phyloP scores from a whole-genome alignment of 1,284 basidiomycete species.

The Jaminaea rosea region DNA sequence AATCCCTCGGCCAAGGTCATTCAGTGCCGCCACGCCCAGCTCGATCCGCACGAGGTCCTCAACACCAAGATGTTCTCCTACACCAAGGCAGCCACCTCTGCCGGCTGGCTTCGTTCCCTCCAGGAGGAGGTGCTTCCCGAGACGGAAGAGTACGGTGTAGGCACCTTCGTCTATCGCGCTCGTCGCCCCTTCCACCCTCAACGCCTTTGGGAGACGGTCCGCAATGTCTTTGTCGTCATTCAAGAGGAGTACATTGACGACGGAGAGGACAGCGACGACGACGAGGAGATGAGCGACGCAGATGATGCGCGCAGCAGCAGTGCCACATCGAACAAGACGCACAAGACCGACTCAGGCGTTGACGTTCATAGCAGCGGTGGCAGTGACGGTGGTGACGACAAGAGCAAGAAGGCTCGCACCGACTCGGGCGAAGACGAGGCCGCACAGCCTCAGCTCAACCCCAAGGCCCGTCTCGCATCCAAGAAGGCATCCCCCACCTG shows the following conservation, averaged over 20 bases:
- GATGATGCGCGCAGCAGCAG: too few species aligned
- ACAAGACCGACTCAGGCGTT: not conserved
- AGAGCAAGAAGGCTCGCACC: slow-evolving; percentile 6
- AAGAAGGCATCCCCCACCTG: slow-evolving; percentile 48
- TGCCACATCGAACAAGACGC: too few species aligned
- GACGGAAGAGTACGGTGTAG: slow-evolving; percentile 47
- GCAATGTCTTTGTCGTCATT: slow-evolving; percentile 49
- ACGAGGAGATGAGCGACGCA: slow-evolving; percentile 6
- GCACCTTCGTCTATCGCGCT: slow-evolving; percentile 34
- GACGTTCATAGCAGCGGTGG: slow-evolving; percentile 1
- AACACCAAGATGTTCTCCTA: slow-evolving; percentile 49
- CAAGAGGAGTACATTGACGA: slow-evolving; percentile 47
- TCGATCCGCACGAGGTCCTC: slow-evolving; percentile 48
- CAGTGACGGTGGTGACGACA: not conserved
- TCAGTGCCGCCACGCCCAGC: slow-evolving; percentile 40
- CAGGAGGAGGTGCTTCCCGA: slow-evolving; percentile 50
- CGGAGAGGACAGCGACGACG: slow-evolving; percentile 17
- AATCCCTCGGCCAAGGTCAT: slow-evolving; percentile 50
- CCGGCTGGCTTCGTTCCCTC: slow-evolving; percentile 51
- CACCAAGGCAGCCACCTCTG: slow-evolving; percentile 49
- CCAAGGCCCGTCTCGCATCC: slow-evolving; percentile 46
- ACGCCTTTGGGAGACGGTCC: slow-evolving; percentile 49
- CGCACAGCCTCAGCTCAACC: slow-evolving; percentile 49
- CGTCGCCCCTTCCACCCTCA: slow-evolving; percentile 50
- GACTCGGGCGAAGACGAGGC: slow-evolving; percentile 9